phyloP scores from a whole-genome alignment of 1,284 basidiomycete species.

The Ganoderma lucidum region DNA sequence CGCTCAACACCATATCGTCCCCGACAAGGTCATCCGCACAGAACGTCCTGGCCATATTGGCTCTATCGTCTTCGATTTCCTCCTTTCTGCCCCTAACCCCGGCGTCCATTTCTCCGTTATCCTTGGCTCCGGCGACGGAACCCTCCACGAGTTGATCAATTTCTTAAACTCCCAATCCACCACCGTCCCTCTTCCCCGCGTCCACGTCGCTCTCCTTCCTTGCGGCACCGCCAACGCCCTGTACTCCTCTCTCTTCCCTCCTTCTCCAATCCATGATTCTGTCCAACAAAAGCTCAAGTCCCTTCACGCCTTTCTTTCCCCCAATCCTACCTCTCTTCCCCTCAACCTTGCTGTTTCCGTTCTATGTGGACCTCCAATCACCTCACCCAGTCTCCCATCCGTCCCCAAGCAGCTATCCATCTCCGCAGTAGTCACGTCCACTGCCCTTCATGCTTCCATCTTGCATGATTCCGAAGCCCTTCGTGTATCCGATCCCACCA shows the following conservation, averaged over 20 bases:
- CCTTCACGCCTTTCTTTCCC: conserved; percentile 54
- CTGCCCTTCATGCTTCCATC: conserved; percentile 90
- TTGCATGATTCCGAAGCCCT: conserved; percentile 84
- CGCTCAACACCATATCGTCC: conserved; percentile 43
- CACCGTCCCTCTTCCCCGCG: conserved; percentile 26
- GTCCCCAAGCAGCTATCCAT: conserved; percentile 42
- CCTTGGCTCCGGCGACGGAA: conserved; percentile 90
- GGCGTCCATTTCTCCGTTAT: conserved; percentile 52
- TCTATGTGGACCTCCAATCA: conserved; percentile 46
- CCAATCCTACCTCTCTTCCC: conserved; percentile 46
- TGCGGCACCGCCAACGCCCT: conserved; percentile 95
- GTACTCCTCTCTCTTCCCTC: conserved; percentile 72
- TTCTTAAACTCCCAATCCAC: conserved; percentile 49
- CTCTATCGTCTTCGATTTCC: conserved; percentile 52
- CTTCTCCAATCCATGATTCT: conserved; percentile 38
- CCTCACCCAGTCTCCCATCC: conserved; percentile 23
- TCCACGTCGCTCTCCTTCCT: conserved; percentile 69
- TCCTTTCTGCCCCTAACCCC: conserved; percentile 31
- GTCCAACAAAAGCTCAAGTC: conserved; percentile 61
- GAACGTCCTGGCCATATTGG: conserved; percentile 66
- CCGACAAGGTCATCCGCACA: conserved; percentile 59
- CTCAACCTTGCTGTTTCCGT: conserved; percentile 69
- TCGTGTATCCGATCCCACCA: conserved; percentile 71
- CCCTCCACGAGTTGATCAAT: conserved; percentile 86
- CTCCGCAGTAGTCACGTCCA: conserved; percentile 74